phyloP scores from a whole-genome alignment of 805 yeast genomes.

The Wickerhamiella allomyrinae region DNA sequence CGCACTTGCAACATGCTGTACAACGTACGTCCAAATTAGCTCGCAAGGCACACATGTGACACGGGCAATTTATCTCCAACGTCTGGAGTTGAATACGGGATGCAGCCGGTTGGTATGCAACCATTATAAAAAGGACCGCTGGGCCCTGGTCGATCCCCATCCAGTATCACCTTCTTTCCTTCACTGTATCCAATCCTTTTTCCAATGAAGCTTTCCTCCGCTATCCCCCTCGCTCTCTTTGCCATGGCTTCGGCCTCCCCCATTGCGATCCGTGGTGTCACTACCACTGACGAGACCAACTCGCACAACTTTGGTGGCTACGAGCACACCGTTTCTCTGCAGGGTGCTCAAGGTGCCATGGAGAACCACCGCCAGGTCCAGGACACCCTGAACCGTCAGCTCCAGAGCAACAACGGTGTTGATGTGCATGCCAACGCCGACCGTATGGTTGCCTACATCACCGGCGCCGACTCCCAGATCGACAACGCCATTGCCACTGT shows the following conservation, averaged over 20 bases:
- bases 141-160: no score
- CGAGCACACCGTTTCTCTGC: neutral
- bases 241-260: neutral
- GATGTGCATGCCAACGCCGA: conserved; percentile 9
- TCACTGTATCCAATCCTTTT: neutral
- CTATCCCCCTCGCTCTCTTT: neutral
- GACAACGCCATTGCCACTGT: conserved; percentile 19
- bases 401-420: conserved; percentile 4
- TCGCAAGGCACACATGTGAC: no score
- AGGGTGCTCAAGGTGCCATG: conserved; percentile 12
- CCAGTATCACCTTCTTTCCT: no score
- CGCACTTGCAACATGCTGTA: no score
- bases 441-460: conserved; percentile 15
- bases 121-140: no score
- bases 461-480: conserved; percentile 24
- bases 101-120: no score
- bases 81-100: no score
- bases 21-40: no score
- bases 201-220: conserved; percentile 1
- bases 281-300: neutral
- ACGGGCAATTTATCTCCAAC: no score
- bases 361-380: conserved; percentile 14
- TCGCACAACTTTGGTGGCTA: neutral
- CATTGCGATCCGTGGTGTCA: neutral
- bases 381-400: conserved; percentile 8